Conservation (phyloP, 441 rosid genomes). For the Populus trichocarpa region DNA sequence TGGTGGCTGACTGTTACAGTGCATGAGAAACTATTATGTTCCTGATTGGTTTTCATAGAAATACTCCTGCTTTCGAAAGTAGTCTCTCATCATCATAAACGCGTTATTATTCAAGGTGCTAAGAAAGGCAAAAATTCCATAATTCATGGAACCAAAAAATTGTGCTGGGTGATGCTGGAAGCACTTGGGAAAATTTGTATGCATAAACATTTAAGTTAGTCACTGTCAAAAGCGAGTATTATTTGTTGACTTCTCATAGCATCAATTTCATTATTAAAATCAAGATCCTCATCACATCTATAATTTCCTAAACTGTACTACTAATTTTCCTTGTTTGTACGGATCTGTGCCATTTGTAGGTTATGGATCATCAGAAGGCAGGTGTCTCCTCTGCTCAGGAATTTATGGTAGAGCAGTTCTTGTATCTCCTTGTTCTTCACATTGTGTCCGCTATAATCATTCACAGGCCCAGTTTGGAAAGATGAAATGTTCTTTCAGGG, state of each 20-base stretch:
- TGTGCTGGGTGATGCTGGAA: background rate
- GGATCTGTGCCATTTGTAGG: conserved; percentile 33
- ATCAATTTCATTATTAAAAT: background rate
- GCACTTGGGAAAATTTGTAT: background rate
- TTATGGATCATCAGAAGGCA: conserved; percentile 43
- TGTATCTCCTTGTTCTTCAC: conserved; percentile 33
- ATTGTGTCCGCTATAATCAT: conserved; percentile 18
- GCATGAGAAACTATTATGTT: background rate
- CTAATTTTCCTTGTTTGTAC: background rate
- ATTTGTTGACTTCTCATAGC: background rate
- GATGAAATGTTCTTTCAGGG: conserved; percentile 30
- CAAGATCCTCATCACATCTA: background rate
- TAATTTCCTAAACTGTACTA: background rate
- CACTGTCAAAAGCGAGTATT: background rate
- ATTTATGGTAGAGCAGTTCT: conserved; percentile 43
- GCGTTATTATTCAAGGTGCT: background rate
- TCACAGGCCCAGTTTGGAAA: conserved; percentile 34
- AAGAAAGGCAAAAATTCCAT: background rate
- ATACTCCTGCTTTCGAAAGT: background rate
- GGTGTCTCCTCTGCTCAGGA: conserved; percentile 37
- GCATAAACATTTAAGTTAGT: background rate
- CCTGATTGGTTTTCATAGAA: background rate
- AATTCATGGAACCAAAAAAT: background rate
- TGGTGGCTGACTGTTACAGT: background rate
- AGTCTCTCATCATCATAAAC: background rate